A percentile compares a stretch with the other conserved stretches of the same genome.
Conservation (phyloP, 2,329 filamentous ascomycete genomes). For the Rachicladosporium sp. region DNA sequence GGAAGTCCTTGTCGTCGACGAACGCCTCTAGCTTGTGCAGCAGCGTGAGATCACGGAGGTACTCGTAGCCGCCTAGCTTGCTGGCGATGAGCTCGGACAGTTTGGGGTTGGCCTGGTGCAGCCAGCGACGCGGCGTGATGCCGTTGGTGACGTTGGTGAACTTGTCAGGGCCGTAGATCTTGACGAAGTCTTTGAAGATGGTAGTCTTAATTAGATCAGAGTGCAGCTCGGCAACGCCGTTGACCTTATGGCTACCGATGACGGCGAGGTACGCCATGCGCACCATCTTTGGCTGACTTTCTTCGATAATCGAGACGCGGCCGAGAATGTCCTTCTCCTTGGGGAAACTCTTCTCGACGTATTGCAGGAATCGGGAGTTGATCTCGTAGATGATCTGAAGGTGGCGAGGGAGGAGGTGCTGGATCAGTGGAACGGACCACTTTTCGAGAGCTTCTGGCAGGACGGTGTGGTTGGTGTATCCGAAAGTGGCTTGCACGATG, state of each 20-base stretch:
- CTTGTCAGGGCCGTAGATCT: constrained; percentile 89
- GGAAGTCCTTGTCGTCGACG: constrained; percentile 77
- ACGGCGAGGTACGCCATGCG: constrained; percentile 93
- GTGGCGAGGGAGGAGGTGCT: constrained; percentile 86
- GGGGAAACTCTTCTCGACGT: constrained; percentile 80
- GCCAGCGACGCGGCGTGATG: constrained; percentile 88
- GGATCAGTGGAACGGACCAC: constrained; percentile 87
- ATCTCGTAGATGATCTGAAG: constrained; percentile 97
- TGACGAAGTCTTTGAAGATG: constrained; percentile 98
- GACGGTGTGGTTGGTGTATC: constrained; percentile 98
- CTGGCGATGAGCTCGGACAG: constrained; percentile 84
- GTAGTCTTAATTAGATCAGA: constrained; percentile 97
- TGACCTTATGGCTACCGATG: constrained; percentile 97
- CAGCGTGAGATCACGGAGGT: constrained; percentile 79
- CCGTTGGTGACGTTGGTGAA: constrained; percentile 99
- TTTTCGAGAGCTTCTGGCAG: constrained; percentile 95
- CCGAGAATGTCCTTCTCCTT: constrained; percentile 74
- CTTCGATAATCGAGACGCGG: constrained; percentile 94
- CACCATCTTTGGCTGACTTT: constrained; percentile 93
- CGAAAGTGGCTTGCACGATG: constrained; percentile 57
- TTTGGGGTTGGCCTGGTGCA: constrained; percentile 92
- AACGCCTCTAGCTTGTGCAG: constrained; percentile 77
- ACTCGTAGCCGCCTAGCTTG: constrained; percentile 71
- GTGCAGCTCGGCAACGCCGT: constrained; percentile 93
- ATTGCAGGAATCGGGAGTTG: constrained; percentile 86